Evolutionary conservation across 768 basidiomycete genomes (phyloP).

Genomic region (Phanerochaete carnosa): DNA sequence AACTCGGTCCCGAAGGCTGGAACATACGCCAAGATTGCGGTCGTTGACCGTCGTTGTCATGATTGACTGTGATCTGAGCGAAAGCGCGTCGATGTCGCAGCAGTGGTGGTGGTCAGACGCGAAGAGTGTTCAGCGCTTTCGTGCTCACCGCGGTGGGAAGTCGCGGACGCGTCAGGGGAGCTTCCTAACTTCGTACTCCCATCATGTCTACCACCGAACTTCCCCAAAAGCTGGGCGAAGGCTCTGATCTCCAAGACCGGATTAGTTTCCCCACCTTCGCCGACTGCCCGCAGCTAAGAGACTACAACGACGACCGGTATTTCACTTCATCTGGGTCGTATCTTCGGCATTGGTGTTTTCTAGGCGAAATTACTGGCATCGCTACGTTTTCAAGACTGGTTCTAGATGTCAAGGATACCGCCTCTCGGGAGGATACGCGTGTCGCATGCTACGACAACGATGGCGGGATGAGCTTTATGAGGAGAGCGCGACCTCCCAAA

Average conservation of each 20-base stretch:
- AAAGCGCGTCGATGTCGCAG: background rate
- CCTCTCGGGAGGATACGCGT: background rate
- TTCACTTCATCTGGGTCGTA: background rate
- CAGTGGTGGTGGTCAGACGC: background rate
- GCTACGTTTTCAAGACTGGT: background rate
- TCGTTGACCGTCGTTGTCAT: background rate
- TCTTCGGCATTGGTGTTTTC: background rate
- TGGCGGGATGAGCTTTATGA: background rate
- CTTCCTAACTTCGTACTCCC: background rate
- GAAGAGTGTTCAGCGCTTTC: background rate
- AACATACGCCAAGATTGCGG: background rate
- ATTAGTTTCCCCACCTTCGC: background rate
- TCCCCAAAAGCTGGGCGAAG: background rate
- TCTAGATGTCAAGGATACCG: background rate
- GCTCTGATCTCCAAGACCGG: background rate
- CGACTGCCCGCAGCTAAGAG: background rate
- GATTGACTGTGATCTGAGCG: background rate
- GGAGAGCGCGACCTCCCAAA: background rate
- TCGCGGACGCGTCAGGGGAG: background rate
- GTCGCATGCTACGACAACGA: background rate
- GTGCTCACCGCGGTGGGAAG: background rate
- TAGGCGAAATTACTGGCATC: background rate
- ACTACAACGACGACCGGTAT: background rate
- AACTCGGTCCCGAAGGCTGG: slow-evolving; percentile 2
- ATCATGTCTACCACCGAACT: background rate